phyloP scores from a whole-genome alignment of 768 basidiomycete species.

The Rhizopogon vulgaris region DNA sequence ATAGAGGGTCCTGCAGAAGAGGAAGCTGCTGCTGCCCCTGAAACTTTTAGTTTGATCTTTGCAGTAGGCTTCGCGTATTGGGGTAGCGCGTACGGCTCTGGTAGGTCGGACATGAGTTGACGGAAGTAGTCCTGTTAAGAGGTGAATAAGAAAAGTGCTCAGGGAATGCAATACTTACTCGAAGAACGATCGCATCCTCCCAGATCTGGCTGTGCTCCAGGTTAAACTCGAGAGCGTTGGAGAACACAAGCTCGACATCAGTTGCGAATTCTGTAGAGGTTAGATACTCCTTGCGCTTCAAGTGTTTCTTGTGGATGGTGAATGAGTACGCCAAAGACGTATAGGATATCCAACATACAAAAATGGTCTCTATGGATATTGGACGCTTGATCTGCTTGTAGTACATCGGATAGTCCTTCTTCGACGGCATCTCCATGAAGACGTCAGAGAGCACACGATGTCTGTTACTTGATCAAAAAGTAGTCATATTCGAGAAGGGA shows the following conservation, averaged over 20 bases:
- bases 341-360: constrained; percentile 41
- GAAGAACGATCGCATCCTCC: constrained; percentile 66
- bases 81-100: constrained; percentile 55
- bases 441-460: constrained; percentile 62
- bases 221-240: constrained; percentile 86
- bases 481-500: background rate
- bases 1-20: constrained; percentile 4
- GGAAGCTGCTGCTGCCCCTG: constrained; percentile 26
- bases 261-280: constrained; percentile 66
- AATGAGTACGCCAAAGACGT: background rate
- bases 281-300: constrained; percentile 75
- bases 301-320: constrained; percentile 51
- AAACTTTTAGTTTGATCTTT: constrained; percentile 72
- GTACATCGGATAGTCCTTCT: constrained; percentile 73
- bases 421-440: constrained; percentile 82
- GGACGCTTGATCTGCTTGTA: constrained; percentile 77
- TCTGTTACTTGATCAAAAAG: constrained; percentile 27
- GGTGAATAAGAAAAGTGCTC: constrained; percentile 7
- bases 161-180: constrained; percentile 36
- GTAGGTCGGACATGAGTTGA: constrained; percentile 72
- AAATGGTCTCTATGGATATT: constrained; percentile 71
- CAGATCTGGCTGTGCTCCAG: constrained; percentile 79
- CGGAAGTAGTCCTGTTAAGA: constrained; percentile 60
- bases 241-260: constrained; percentile 87
- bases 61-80: constrained; percentile 52